phyloP scores from a whole-genome alignment of 805 yeast species.

The Nakazawaea sp. region DNA sequence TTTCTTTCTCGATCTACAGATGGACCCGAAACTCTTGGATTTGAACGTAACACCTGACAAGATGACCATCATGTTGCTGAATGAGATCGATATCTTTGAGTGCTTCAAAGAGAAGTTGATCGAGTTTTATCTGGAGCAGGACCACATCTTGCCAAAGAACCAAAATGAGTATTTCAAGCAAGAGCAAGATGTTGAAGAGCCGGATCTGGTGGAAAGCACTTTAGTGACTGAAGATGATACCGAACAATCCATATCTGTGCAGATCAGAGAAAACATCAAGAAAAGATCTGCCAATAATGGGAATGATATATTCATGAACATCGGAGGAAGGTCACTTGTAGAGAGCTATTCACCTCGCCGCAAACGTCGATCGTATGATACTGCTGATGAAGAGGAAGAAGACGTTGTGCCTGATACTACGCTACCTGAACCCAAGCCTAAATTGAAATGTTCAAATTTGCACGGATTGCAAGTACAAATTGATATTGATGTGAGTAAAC shows the following conservation, averaged over 20 bases:
- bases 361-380: conserved; percentile 39
- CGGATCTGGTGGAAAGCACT: background rate
- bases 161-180: background rate
- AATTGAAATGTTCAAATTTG: background rate
- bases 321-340: background rate
- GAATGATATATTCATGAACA: conserved; percentile 1
- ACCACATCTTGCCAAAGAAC: conserved; percentile 17
- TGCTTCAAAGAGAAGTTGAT: conserved; percentile 43
- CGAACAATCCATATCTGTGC: background rate
- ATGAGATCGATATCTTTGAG: conserved; percentile 56
- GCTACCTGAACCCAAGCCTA: background rate
- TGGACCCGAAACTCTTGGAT: conserved; percentile 55
- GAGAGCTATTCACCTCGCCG: conserved; percentile 32
- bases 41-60: conserved; percentile 93
- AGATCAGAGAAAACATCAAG: conserved; percentile 1
- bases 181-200: background rate
- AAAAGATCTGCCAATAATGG: conserved; percentile 8
- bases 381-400: background rate
- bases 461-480: conserved; percentile 16
- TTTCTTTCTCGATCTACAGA: conserved; percentile 50
- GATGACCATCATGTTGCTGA: conserved; percentile 58
- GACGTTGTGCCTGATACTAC: background rate
- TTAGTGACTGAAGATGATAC: background rate
- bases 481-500: conserved; percentile 36
- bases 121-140: conserved; percentile 34